Base-by-base conservation (phyloP, 2,329 filamentous ascomycete species). In the Apiospora rasikravindrae region DNA sequence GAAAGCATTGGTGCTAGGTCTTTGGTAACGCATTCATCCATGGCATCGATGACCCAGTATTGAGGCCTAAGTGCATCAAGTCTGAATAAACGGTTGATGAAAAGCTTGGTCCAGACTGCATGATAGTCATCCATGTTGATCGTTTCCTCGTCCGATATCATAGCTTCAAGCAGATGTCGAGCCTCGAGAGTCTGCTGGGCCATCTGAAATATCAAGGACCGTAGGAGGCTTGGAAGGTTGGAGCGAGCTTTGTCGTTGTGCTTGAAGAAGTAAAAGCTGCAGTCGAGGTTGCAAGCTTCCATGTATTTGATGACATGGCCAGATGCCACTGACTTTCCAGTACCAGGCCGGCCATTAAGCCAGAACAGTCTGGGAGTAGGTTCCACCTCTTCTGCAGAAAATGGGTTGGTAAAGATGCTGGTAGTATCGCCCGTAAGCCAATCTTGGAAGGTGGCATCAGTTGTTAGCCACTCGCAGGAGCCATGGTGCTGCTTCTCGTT, bases 161-260 rank as follows among this genome's bases (percentile, higher is more conserved):
- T 66, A 13, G 75, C 57, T 0, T 78, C 42, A 0, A 82, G 49
- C 22, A 26, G 73, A 5, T 77, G 57, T 0, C 79, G 73, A 22
- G 81, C 71, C 1, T 71, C 51, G 0, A 73, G 44, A 64, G 80
- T 77, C 0, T 61, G 69, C 6, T 47, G 33, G 16, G 82, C 80
- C 80, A 83, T 82, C 70, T 83, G 82, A 67, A 75, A 79, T 1
- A 79, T 78, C 6, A 82, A 73, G 0, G 81, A 80, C 24, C 77
- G 66, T 2, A 79, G 47, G 8, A 75, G 75, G 3, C 57, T 67
- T 1, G 66, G 72, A 0, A 78, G 66, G 0, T 75, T 74, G 8
- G 71, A 64, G 5, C 72, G 67, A 0, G 37, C 53, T 11, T 75
- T 75, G n/a, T 74, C 72, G 0, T 75, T 75, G 4, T 74, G 53